Conservation (phyloP, 805 yeast species). For the Henningerozyma blattae region DNA sequence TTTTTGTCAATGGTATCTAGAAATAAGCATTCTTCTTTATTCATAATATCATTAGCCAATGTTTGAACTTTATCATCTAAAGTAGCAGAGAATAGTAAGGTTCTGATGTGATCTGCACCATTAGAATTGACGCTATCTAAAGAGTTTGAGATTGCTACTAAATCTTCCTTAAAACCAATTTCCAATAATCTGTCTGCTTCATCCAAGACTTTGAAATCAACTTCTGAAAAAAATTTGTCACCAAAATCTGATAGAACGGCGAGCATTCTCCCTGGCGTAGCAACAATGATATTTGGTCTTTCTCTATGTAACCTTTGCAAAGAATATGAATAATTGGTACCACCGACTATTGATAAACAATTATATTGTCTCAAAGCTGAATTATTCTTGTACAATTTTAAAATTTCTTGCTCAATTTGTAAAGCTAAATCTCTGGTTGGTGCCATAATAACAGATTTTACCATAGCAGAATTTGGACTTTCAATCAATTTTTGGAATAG, state of each 20-base stretch:
- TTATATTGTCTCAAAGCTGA: conserved; percentile 20
- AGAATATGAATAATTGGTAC: conserved; percentile 34
- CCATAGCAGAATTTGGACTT: conserved; percentile 24
- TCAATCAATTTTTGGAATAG: conserved; percentile 44
- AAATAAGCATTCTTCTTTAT: conserved; percentile 38
- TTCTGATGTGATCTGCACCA: conserved; percentile 36
- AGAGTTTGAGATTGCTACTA: conserved; percentile 42
- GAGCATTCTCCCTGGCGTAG: conserved; percentile 79
- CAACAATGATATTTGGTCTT: conserved; percentile 54
- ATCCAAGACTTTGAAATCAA: conserved; percentile 65
- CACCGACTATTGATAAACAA: conserved; percentile 57
- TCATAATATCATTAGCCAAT: conserved; percentile 52
- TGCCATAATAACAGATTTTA: conserved; percentile 57
- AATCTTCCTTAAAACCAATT: conserved; percentile 62
- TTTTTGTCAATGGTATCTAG: conserved; percentile 65
- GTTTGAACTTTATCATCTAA: conserved; percentile 53
- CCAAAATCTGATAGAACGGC: conserved; percentile 43
- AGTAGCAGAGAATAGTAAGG: conserved; percentile 82
- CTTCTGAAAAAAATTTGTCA: conserved; percentile 34
- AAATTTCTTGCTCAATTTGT: conserved; percentile 61
- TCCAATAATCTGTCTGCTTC: conserved; percentile 87
- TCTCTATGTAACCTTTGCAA: conserved; percentile 21
- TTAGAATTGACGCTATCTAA: conserved; percentile 27
- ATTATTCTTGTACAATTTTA: conserved; percentile 29
- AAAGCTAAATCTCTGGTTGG: conserved; percentile 89